Evolutionary conservation across 1,284 basidiomycete species (phyloP), one percentile per base, ranked within the genome.

Genomic region (Rugosomyces carneus): DNA sequence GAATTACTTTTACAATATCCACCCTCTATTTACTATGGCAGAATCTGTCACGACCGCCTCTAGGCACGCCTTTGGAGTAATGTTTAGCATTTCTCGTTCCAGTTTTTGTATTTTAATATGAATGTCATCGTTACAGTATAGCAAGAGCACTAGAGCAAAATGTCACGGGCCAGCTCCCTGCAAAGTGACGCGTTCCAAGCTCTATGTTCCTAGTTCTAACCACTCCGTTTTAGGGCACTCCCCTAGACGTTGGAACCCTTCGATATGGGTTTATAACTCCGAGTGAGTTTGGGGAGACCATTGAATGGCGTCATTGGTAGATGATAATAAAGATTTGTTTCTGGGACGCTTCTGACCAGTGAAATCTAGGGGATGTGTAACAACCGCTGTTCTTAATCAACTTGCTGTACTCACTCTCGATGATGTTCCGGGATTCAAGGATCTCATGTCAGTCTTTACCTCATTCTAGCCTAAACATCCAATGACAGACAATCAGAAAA

Each of bases 221-320:
- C 8, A 54, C 37, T 34, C 37, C 13, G 9, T 31, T 45, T 44
- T 47, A 73, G 70, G 79, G 76, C 18, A 65, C 74, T 0, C 44
- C 57, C 1, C 75, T 89, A 34, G 65, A 69, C 15, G 60, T 71
- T 10, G 83, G 80, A 1, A 70, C 67, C 10, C 62, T 89, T 49
- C 68, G 86, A 18, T 87, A 88, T 52, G 85, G 85, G 0, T 62
- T 67, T 40, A 69, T 71, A 2, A 61, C 59, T 3, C 56, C 57
- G 8, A 66, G 59, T n/a, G 62, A 71, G 38, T 78, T 70, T 45
- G 77, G 80, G 39, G 80, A 85, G 58, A 74, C 70, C 0, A 74
- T 87, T 1, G 72, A 80, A 59, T 88, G 84, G 84, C 67, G 76
- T 32, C 84, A 89, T 56, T 88, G 86, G 85, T 85, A 60, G 64